Conservation (phyloP, 2,329 filamentous ascomycete species). For the Paecilomyces sp. region DNA sequence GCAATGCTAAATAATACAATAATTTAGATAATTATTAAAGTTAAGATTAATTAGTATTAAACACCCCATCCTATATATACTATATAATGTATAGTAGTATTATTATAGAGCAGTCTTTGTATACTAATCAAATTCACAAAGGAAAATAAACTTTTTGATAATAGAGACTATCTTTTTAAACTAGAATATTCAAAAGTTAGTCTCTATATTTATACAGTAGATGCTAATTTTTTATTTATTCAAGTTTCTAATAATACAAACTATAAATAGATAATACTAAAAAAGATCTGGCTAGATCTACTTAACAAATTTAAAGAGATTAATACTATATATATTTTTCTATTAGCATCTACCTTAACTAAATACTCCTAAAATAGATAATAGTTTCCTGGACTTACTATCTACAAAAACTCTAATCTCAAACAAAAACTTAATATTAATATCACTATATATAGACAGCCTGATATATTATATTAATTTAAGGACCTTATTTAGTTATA, state of each 20-base stretch:
- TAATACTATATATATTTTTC: no score
- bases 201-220: no score
- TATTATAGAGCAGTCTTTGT: background rate
- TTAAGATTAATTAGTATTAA: background rate
- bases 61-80: background rate
- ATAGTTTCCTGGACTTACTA: no score
- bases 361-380: no score
- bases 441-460: background rate
- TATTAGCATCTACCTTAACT: no score
- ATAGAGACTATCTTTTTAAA: background rate
- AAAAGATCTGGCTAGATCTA: no score
- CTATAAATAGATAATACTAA: no score
- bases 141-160: no score
- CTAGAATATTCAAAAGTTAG: background rate
- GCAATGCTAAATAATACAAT: background rate
- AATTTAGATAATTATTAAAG: background rate
- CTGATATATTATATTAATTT: background rate
- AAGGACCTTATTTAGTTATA: background rate
- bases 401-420: no score
- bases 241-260: no score
- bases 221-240: no score
- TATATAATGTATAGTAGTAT: background rate
- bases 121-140: background rate
- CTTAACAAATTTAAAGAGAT: no score
- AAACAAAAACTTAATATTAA: background rate